Percentiles rank a stretch among this genome's conserved stretches.
phyloP scores from a whole-genome alignment of 805 yeast species.

The Saccharomycopsis javanensis region DNA sequence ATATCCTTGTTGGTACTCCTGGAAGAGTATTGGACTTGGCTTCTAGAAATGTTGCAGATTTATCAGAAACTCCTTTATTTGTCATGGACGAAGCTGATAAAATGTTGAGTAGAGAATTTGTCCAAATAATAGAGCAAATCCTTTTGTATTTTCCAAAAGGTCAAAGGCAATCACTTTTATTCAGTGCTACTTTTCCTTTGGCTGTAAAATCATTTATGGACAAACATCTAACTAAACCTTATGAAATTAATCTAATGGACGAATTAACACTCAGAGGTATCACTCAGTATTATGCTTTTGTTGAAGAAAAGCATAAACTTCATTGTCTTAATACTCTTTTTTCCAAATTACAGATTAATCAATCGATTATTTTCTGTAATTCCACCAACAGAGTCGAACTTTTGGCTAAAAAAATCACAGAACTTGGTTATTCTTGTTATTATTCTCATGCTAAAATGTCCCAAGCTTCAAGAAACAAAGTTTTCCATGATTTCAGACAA shows the following conservation, averaged over 20 bases:
- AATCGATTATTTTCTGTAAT: constrained; percentile 93
- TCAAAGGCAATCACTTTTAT: constrained; percentile 74
- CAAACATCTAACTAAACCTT: constrained; percentile 79
- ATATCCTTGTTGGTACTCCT: constrained; percentile 92
- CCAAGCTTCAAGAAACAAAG: constrained; percentile 93
- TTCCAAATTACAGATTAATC: constrained; percentile 90
- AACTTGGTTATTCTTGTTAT: constrained; percentile 91
- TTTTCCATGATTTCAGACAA: constrained; percentile 96
- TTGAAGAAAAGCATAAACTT: constrained; percentile 90
- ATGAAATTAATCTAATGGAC: constrained; percentile 95
- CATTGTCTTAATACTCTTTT: constrained; percentile 93
- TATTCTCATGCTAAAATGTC: constrained; percentile 98
- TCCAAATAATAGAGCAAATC: constrained; percentile 77
- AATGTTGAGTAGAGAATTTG: constrained; percentile 86
- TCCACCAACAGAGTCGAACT: constrained; percentile 94
- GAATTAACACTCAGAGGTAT: constrained; percentile 94
- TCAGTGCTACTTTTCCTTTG: constrained; percentile 93
- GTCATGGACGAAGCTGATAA: constrained; percentile 99
- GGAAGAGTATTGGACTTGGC: constrained; percentile 96
- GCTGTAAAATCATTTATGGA: constrained; percentile 91
- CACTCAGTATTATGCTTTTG: constrained; percentile 96
- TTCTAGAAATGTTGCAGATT: constrained; percentile 75
- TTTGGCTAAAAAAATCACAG: constrained; percentile 91
- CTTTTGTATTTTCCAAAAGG: constrained; percentile 63
- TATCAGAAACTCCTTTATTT: constrained; percentile 76